Evolutionary conservation across 2,329 filamentous ascomycete species (phyloP).

Genomic region (Claviceps monticola): DNA sequence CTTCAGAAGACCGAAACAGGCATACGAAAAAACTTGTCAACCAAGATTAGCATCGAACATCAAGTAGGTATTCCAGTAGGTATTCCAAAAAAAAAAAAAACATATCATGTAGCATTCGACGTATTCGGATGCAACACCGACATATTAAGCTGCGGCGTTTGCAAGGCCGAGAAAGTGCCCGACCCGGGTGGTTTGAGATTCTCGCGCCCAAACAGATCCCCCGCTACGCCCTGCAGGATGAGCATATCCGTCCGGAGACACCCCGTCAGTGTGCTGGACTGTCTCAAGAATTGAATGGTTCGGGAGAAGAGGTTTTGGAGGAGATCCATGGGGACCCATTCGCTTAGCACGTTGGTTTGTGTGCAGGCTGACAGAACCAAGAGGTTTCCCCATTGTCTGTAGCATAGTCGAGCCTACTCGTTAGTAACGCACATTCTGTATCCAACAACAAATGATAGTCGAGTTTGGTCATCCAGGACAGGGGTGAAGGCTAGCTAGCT

Average conservation of each 20-base stretch:
- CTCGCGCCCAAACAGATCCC: conserved; percentile 25
- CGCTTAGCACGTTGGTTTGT: conserved; percentile 46
- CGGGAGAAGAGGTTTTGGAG: conserved; percentile 50
- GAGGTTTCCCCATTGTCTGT: conserved; percentile 91
- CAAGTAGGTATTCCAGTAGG: no score
- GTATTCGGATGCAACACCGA: conserved; percentile 7
- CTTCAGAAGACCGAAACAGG: no score
- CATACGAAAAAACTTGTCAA: no score
- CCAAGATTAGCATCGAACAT: no score
- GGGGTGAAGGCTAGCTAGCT: no score
- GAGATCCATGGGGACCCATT: conserved; percentile 39
- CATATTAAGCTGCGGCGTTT: conserved; percentile 10
- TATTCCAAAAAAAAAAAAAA: no score
- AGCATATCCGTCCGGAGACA: conserved; percentile 59
- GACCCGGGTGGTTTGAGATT: conserved; percentile 19
- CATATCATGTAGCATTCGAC: not conserved
- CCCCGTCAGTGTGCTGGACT: conserved; percentile 59
- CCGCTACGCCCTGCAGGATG: conserved; percentile 49
- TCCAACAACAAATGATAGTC: not conserved
- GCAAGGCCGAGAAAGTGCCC: conserved; percentile 29
- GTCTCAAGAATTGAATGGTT: conserved; percentile 63
- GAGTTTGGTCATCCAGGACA: no score
- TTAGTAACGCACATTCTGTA: not conserved
- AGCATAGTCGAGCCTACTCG: no score
- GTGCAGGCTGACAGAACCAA: conserved; percentile 77